Base-by-base conservation (phyloP, 2,329 filamentous ascomycete genomes). In the Scedosporium apiospermum region DNA sequence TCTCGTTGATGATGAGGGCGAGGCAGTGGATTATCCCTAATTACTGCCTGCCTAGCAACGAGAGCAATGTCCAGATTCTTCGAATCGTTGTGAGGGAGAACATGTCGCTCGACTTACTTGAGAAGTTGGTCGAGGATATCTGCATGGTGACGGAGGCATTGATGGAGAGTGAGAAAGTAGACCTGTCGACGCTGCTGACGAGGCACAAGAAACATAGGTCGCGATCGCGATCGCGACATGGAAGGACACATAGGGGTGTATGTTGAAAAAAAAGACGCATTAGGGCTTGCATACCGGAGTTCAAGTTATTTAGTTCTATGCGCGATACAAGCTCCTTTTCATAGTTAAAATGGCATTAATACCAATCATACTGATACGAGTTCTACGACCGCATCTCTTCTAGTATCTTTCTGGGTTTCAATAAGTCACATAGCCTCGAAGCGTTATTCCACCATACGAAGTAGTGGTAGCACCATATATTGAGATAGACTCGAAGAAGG, bases 1-100 rank as follows among this genome's bases (percentile, higher is more conserved):
- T 89, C 14, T 85, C 82, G 61, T 83, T 86, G 18, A 73, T 89
- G 49, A 73, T 89, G 62, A 79, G 87, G 14, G 82, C 83, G 4
- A 86, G 86, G 69, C 85, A 88, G 72, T 89, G 88, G 76, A 89
- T 89, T 64, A 85, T 89, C 63, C 87, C 86, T 23, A 89, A 89
- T 75, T 89, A 89, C 70, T 81, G 84, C 1, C 76, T 89, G 4
- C 87, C 87, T 7, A 86, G 86, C 0, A 77, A 76, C 53, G 83
- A 85, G 69, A 80, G 86, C 16, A 76, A 81, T 61, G 86, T 76
- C 0, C 86, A 89, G 72, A 89, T 89, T 64, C 72, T 89, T 61
- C 77, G 87, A n/a, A 80, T 89, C 0, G 87, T 89, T 3, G 78
- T 89, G 6, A 78, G 87, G 57, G 86, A 89, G 72, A 84, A 77